Percentiles rank a stretch among this genome's conserved stretches.
Evolutionary conservation across 306 rosid species (phyloP).

Genomic region (Glycine tomentella): DNA sequence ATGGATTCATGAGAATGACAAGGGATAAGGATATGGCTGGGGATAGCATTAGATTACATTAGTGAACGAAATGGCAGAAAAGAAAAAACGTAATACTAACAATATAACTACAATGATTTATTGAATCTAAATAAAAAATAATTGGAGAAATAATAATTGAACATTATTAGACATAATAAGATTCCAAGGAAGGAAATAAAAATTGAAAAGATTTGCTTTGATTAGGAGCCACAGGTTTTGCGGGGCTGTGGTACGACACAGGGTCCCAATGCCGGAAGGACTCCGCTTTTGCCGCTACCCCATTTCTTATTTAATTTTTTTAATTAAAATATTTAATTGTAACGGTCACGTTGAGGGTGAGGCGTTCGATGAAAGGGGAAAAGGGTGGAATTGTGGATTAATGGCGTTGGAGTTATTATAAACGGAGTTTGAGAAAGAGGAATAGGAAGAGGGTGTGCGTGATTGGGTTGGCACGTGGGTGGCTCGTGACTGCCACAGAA

Average conservation of each 20-base stretch:
- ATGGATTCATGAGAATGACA: not conserved
- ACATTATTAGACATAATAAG: no score
- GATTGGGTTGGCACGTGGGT: constrained; percentile 24
- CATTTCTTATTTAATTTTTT: not conserved
- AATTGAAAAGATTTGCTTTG: not conserved
- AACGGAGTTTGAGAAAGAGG: constrained; percentile 31
- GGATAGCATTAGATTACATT: no score
- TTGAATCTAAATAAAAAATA: no score
- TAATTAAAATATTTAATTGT: not conserved
- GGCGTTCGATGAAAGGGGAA: no score
- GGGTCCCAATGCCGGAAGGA: constrained; percentile 59
- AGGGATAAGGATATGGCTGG: no score
- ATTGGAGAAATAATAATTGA: no score
- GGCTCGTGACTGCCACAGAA: constrained; percentile 33
- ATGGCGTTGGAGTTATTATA: constrained; percentile 29
- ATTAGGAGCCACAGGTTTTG: constrained; percentile 50
- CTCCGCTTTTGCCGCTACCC: constrained; percentile 53
- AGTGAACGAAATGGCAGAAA: no score
- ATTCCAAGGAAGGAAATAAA: not conserved
- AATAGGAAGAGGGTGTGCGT: no score
- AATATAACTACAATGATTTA: no score
- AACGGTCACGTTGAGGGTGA: constrained; percentile 12
- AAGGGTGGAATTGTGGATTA: not conserved
- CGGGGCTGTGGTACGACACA: constrained; percentile 54
- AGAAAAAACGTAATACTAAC: no score